Percentiles rank a stretch among this genome's conserved stretches.
These are phyloP conservation scores for Penicillium sp. DNA, from an alignment of 2,329 filamentous ascomycete species.

Conservation along the genomic window DNA sequence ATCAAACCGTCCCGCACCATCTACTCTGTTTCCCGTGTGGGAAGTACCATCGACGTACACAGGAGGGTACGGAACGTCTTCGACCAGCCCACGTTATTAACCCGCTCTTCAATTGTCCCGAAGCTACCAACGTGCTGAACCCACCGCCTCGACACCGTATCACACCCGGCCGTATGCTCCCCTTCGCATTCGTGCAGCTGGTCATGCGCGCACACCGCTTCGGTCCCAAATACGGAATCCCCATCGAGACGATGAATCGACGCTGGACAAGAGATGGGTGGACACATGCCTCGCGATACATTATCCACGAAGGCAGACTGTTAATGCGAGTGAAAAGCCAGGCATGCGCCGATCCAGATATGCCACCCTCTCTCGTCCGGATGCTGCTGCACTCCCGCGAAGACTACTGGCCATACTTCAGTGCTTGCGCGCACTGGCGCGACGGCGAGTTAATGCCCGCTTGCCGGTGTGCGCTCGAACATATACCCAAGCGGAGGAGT, in stretches of 20 bases:
- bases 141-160: conserved; percentile 54
- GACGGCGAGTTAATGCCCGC: conserved; percentile 60
- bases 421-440: conserved; percentile 62
- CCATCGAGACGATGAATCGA: conserved; percentile 48
- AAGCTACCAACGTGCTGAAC: conserved; percentile 49
- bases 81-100: conserved; percentile 56
- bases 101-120: conserved; percentile 58
- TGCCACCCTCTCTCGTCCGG: conserved; percentile 54
- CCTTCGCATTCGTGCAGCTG: conserved; percentile 61
- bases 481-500: conserved; percentile 51
- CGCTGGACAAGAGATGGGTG: conserved; percentile 58
- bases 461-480: conserved; percentile 61
- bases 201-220: conserved; percentile 51
- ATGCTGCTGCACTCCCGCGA: conserved; percentile 59
- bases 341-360: conserved; percentile 51
- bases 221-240: conserved; percentile 50
- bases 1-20: conserved; percentile 54
- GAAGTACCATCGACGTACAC: conserved; percentile 55
- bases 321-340: conserved; percentile 59
- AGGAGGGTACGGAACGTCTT: conserved; percentile 54
- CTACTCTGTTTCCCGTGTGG: conserved; percentile 61
- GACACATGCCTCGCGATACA: conserved; percentile 57
- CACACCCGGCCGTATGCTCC: conserved; percentile 55
- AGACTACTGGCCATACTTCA: conserved; percentile 64
- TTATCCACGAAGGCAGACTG: conserved; percentile 54